Conservation (phyloP, 1,284 basidiomycete species). For the Singerocomus inundabilis region DNA sequence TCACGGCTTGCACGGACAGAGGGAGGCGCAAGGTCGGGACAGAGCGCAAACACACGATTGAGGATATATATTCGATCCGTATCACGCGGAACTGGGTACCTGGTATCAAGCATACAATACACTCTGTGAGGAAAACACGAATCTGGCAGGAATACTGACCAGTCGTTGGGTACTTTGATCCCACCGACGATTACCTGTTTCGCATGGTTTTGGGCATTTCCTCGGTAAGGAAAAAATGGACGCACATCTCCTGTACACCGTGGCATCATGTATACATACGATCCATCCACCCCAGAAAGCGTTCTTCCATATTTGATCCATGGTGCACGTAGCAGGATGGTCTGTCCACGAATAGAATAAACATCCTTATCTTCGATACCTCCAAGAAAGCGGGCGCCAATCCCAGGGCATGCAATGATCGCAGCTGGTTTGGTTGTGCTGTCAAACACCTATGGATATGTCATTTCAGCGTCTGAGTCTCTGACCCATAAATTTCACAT, state of each 20-base stretch:
- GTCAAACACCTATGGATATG: slow-evolving; percentile 16
- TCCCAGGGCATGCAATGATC: slow-evolving; percentile 63
- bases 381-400: slow-evolving; percentile 70
- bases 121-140: background rate
- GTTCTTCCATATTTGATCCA: slow-evolving; percentile 66
- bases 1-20: slow-evolving; percentile 45
- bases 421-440: slow-evolving; percentile 30
- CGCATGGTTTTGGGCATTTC: background rate
- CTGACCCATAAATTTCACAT: background rate
- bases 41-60: slow-evolving; percentile 51
- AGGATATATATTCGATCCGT: slow-evolving; percentile 65
- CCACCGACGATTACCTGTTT: slow-evolving; percentile 66
- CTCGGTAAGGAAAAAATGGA: slow-evolving; percentile 6
- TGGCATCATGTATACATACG: slow-evolving; percentile 72
- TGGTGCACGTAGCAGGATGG: slow-evolving; percentile 74
- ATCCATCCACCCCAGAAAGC: slow-evolving; percentile 45
- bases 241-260: slow-evolving; percentile 62
- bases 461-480: background rate
- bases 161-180: slow-evolving; percentile 59
- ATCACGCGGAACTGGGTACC: slow-evolving; percentile 56
- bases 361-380: slow-evolving; percentile 75
- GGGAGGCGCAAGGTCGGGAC: slow-evolving; percentile 68
- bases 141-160: slow-evolving; percentile 38
- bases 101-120: slow-evolving; percentile 16
- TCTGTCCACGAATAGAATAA: slow-evolving; percentile 85